phyloP scores from a whole-genome alignment of 306 rosid species.

The Canavalia gladiata region DNA sequence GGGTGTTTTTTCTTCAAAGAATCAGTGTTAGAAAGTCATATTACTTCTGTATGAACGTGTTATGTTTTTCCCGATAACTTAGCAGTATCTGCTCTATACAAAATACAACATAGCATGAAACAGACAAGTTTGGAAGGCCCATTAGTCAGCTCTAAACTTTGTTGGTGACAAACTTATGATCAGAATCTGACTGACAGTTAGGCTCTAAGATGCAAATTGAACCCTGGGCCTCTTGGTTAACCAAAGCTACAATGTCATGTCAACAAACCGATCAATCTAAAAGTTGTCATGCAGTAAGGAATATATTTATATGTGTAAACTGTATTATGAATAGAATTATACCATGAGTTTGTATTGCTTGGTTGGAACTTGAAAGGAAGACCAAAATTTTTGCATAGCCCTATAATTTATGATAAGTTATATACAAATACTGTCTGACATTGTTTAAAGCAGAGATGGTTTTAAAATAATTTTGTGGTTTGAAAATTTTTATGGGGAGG shows the following conservation, averaged over 20 bases:
- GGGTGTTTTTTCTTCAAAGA: slow-evolving; percentile 18
- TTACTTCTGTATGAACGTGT: background rate
- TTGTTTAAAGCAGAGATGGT: slow-evolving; percentile 17
- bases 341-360: background rate
- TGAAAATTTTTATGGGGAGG: background rate
- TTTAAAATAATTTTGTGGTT: slow-evolving; percentile 19
- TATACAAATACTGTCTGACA: slow-evolving; percentile 14
- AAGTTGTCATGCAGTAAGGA: background rate
- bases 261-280: background rate
- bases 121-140: slow-evolving; percentile 2
- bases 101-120: background rate
- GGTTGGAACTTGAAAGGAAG: slow-evolving; percentile 2
- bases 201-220: background rate
- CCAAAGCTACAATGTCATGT: background rate
- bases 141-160: slow-evolving; percentile 8
- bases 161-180: slow-evolving; percentile 14
- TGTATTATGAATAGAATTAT: background rate
- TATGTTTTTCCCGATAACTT: slow-evolving; percentile 9
- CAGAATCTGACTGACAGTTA: background rate
- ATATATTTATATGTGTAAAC: background rate
- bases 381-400: slow-evolving; percentile 13
- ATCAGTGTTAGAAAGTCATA: background rate
- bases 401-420: slow-evolving; percentile 12
- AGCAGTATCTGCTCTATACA: slow-evolving; percentile 1
- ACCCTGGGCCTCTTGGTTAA: slow-evolving; percentile 15